phyloP scores from a whole-genome alignment of 306 rosid species.

The Luffa acutangula region DNA sequence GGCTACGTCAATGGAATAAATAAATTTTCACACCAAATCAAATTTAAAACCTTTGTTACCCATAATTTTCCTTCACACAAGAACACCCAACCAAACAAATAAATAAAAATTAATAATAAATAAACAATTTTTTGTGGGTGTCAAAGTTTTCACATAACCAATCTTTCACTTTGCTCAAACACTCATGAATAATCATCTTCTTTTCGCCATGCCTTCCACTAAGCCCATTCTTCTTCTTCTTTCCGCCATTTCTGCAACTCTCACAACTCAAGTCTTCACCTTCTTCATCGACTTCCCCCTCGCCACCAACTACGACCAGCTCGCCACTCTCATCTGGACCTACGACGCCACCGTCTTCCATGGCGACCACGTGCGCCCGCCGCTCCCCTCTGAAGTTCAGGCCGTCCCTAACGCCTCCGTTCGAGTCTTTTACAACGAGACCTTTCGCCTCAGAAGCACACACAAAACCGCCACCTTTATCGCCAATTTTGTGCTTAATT shows the following conservation, averaged over 20 bases:
- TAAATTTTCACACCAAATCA: not conserved
- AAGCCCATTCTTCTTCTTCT: not conserved
- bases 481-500: constrained; percentile 22
- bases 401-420: not conserved
- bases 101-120: too few relatives aligned
- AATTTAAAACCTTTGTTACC: too few relatives aligned
- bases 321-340: not conserved
- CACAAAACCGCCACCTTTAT: constrained; percentile 16
- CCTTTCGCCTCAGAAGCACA: constrained; percentile 12
- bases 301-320: not conserved
- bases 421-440: constrained; percentile 6
- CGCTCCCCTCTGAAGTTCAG: not conserved
- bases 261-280: not conserved
- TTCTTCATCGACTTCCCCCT: not conserved
- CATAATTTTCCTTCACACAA: not conserved
- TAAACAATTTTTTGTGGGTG: not conserved
- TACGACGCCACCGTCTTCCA: not conserved
- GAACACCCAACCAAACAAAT: too few relatives aligned
- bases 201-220: not conserved
- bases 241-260: not conserved
- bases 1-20: not conserved
- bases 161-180: not conserved
- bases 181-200: too few relatives aligned
- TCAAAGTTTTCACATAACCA: not conserved
- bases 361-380: not conserved